Percentiles rank a stretch among this genome's conserved stretches.
Evolutionary conservation across 2,329 filamentous ascomycete species (phyloP).

Genomic region (Cordyceps sp.): DNA sequence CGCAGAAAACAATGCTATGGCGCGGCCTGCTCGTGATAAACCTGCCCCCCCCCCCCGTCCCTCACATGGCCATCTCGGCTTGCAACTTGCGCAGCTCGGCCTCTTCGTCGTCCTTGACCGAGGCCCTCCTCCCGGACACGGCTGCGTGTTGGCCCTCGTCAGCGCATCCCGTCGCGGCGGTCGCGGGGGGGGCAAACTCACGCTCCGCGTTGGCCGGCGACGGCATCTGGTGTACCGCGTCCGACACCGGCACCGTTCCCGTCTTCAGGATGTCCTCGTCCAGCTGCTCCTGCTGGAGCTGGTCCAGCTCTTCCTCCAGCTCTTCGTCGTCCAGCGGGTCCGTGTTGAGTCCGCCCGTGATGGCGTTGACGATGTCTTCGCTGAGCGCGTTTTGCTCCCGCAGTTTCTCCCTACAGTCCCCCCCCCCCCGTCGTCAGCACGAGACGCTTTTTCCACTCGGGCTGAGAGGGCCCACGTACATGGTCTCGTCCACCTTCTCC

Average conservation of each 20-base stretch:
- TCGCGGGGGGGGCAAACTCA: slow-evolving; percentile 29
- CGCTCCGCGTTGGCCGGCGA: slow-evolving; percentile 57
- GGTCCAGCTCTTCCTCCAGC: slow-evolving; percentile 69
- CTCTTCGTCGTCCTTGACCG: slow-evolving; percentile 78
- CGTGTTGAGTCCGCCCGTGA: slow-evolving; percentile 53
- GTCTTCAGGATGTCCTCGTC: slow-evolving; percentile 90
- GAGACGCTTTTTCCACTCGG: neutral
- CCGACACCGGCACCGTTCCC: slow-evolving; percentile 65
- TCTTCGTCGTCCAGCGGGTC: slow-evolving; percentile 71
- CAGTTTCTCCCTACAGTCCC: slow-evolving; percentile 58
- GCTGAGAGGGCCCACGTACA: slow-evolving; percentile 40
- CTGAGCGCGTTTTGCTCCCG: slow-evolving; percentile 85
- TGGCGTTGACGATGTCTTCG: slow-evolving; percentile 79
- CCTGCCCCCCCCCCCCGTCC: neutral
- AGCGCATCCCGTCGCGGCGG: neutral
- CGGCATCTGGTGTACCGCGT: slow-evolving; percentile 63
- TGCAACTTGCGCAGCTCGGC: slow-evolving; percentile 85
- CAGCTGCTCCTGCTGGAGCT: slow-evolving; percentile 78
- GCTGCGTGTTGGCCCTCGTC: slow-evolving; percentile 7
- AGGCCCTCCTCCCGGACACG: slow-evolving; percentile 12
- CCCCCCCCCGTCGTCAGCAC: neutral
- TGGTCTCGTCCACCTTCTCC: slow-evolving; percentile 87
- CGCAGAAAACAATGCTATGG: slow-evolving; percentile 5
- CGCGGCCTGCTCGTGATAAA: neutral
- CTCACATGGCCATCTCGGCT: slow-evolving; percentile 90